Conservation (phyloP, 495 filamentous ascomycete species). For the Hypoxylon trugodes region DNA sequence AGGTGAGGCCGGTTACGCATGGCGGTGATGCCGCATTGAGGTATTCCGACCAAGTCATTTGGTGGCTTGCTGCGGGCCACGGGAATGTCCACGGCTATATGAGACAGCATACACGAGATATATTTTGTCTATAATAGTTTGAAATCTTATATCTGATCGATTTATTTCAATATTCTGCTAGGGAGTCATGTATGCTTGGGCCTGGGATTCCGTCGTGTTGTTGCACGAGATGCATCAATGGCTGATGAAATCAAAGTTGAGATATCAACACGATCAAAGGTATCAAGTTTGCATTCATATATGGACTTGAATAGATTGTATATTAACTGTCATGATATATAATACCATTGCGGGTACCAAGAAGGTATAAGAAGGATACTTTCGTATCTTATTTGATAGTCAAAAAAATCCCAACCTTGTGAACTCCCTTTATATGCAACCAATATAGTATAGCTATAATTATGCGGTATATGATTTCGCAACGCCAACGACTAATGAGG, state of each 20-base stretch:
- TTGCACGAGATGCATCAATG: too few relatives aligned
- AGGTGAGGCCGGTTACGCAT: slow-evolving; percentile 1
- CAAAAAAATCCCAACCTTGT: background rate
- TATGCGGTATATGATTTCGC: slow-evolving; percentile 1
- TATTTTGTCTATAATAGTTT: background rate
- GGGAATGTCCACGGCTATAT: slow-evolving; percentile 1
- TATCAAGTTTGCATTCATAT: background rate
- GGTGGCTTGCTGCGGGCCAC: background rate
- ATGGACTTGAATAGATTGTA: background rate
- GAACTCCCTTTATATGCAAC: slow-evolving; percentile 8
- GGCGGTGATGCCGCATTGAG: slow-evolving; percentile 28
- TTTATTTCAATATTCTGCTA: too few relatives aligned
- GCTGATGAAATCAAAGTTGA: background rate
- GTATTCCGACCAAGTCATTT: slow-evolving; percentile 4
- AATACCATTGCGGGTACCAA: slow-evolving; percentile 2
- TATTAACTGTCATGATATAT: slow-evolving; percentile 17
- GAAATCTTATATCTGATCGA: too few relatives aligned
- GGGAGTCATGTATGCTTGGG: too few relatives aligned
- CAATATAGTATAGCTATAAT: slow-evolving; percentile 4
- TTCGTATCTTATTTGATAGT: background rate
- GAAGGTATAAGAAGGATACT: background rate
- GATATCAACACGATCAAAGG: background rate
- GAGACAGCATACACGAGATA: background rate
- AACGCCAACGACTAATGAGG: background rate
- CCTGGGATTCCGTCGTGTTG: too few relatives aligned